Evolutionary conservation across 164 flowering plant genomes (phyloP), one percentile per base, ranked within the genome.

Genomic region (Magnolia changhungtana): DNA sequence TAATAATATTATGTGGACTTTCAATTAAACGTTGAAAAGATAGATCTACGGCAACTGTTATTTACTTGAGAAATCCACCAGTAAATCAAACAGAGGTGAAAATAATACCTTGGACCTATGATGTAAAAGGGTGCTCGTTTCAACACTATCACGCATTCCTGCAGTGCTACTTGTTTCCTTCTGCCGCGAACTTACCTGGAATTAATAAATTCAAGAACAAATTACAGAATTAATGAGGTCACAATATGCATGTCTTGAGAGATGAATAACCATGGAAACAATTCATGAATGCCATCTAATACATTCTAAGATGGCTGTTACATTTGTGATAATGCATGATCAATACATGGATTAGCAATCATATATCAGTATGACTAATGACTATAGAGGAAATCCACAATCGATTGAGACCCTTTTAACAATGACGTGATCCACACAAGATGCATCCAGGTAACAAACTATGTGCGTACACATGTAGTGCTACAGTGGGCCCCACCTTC

Each of bases 141-240:
- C 92, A 74, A 94, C 96, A 83, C 85, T 90, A 37, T 96, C 99
- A 79, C 96, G 97, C 99, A 96, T 96, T 79, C 99, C 99, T 16
- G 92, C 20, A 31, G 99, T 96, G 84, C 99, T 96, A 85, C 98
- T 96, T 72, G 98, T 94, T 84, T 96, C 99, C 88, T 96, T 96
- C 82, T 96, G 99, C 65, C 84, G 79, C 65, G 98, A 90, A 80
- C 99, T 91, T 72, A 96, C 99, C 98, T 94, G 80, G 71, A 82
- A 80, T 73, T 31, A 76, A 63, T 31, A 76, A 23, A 78, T 67
- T 51, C 14, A 66, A 8, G 8, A 0, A 31, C 16, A 55, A 55
- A 55, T 11, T 55, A 16, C 18, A 16, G 61, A 55, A 55, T 55
- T 55, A 55, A 16, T 55, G 13, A 55, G 10, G 16, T 7, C 13